phyloP scores from a whole-genome alignment of 1,284 basidiomycete species.

The Ganoderma resinaceum region DNA sequence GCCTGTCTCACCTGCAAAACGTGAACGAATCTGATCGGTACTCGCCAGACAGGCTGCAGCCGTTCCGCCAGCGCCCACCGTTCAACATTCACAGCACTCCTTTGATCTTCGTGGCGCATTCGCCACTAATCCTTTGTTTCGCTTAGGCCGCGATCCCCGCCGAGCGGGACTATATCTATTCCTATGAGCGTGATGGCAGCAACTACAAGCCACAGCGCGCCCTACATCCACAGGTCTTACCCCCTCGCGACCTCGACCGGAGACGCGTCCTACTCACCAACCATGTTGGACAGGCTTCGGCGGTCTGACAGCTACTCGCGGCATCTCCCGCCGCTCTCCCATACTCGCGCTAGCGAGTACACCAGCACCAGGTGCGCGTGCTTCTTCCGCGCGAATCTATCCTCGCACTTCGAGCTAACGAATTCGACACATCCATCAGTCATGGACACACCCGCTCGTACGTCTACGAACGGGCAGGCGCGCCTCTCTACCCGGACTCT shows the following conservation, averaged over 20 bases:
- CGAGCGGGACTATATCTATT: slow-evolving; percentile 21
- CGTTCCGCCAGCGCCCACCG: slow-evolving; percentile 13
- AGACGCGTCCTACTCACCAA: slow-evolving; percentile 13
- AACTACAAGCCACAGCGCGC: slow-evolving; percentile 10
- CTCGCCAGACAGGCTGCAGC: slow-evolving; percentile 10
- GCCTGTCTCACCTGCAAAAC: slow-evolving; percentile 7
- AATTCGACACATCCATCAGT: slow-evolving; percentile 12
- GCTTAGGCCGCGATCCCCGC: slow-evolving; percentile 11
- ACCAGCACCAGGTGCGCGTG: slow-evolving; percentile 16
- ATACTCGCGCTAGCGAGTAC: slow-evolving; percentile 4
- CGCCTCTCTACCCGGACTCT: not conserved
- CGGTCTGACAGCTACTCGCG: slow-evolving; percentile 12
- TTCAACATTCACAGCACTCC: slow-evolving; percentile 14
- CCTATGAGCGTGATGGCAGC: slow-evolving; percentile 26
- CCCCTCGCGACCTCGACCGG: slow-evolving; percentile 7
- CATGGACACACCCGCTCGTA: slow-evolving; percentile 1
- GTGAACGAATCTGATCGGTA: slow-evolving; percentile 9
- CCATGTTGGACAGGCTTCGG: slow-evolving; percentile 8
- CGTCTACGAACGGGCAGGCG: slow-evolving; percentile 6
- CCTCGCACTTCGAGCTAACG: not conserved
- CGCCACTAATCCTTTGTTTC: slow-evolving; percentile 20
- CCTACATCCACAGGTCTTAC: slow-evolving; percentile 6
- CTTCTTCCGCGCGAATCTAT: not conserved
- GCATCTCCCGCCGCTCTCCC: slow-evolving; percentile 11
- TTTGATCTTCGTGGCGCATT: slow-evolving; percentile 11